Evolutionary conservation across 495 filamentous ascomycete genomes (phyloP).

Genomic region (Hyaloscypha finlandica): DNA sequence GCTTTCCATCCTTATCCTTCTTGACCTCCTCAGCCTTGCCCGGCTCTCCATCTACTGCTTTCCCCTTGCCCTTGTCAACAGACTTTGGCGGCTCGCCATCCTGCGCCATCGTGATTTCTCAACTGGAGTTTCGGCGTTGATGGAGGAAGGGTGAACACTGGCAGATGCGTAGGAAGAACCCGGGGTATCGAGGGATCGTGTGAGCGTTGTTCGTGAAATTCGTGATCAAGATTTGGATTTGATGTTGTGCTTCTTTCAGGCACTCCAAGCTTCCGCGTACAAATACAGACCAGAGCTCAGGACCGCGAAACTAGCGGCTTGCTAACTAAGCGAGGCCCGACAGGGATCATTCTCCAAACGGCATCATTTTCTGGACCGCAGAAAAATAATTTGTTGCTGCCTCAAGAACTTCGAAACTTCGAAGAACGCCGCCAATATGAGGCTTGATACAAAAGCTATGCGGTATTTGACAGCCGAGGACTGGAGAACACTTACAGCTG

Average conservation of each 20-base stretch:
- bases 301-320: neutral
- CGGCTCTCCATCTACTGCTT: conserved; percentile 63
- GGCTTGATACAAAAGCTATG: conserved; percentile 87
- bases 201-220: conserved; percentile 8
- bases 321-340: conserved; percentile 17
- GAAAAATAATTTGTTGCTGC: conserved; percentile 24
- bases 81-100: conserved; percentile 82
- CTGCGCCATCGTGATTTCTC: conserved; percentile 71
- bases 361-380: conserved; percentile 18
- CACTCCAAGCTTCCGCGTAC: conserved; percentile 36
- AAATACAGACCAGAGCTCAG: conserved; percentile 25
- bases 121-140: neutral
- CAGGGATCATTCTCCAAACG: conserved; percentile 18
- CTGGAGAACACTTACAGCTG: conserved; percentile 92
- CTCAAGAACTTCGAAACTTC: conserved; percentile 17
- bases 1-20: conserved; percentile 65
- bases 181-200: neutral
- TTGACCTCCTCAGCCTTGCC: conserved; percentile 69
- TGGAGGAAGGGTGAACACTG: neutral
- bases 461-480: conserved; percentile 91
- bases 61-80: conserved; percentile 95
- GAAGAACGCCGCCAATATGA: conserved; percentile 59
- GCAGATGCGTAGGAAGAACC: neutral
- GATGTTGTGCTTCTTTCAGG: conserved; percentile 27
- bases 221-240: conserved; percentile 10